These are phyloP conservation scores for Cardamine chenopodiifolia DNA, from an alignment of 345 rosid genomes.

Conservation along the genomic window DNA sequence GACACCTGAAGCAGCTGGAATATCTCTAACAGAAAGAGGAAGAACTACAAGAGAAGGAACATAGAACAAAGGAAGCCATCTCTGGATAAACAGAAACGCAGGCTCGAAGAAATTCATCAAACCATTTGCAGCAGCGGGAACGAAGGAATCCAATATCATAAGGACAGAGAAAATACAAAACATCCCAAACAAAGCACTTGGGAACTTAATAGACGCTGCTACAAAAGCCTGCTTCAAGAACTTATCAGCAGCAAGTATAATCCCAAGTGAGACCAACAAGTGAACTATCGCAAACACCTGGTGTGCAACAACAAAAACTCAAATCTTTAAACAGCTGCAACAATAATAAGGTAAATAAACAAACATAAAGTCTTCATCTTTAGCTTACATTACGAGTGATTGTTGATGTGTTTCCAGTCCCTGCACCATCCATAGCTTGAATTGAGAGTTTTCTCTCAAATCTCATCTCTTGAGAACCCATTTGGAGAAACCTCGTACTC, in stretches of 20 bases:
- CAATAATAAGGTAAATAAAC: background rate
- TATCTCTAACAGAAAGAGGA: slow-evolving; percentile 87
- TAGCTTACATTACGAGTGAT: slow-evolving; percentile 51
- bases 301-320: background rate
- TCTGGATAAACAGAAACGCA: slow-evolving; percentile 78
- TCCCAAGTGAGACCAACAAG: slow-evolving; percentile 78
- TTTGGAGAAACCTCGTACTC: slow-evolving; percentile 50
- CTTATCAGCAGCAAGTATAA: slow-evolving; percentile 75
- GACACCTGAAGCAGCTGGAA: slow-evolving; percentile 89
- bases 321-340: background rate
- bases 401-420: slow-evolving; percentile 50
- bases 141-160: slow-evolving; percentile 57
- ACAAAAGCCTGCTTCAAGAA: slow-evolving; percentile 75
- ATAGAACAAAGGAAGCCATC: slow-evolving; percentile 96
- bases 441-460: slow-evolving; percentile 39
- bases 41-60: slow-evolving; percentile 89
- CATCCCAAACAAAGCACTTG: slow-evolving; percentile 96
- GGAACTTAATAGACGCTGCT: slow-evolving; percentile 89
- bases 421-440: slow-evolving; percentile 52
- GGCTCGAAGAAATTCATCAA: slow-evolving; percentile 86
- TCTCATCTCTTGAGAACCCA: slow-evolving; percentile 41
- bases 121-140: slow-evolving; percentile 71
- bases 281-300: slow-evolving; percentile 69
- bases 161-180: slow-evolving; percentile 88
- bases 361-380: background rate